Evolutionary conservation across 2,329 filamentous ascomycete genomes (phyloP).

Genomic region (Scopulariopsis brevicaulis): DNA sequence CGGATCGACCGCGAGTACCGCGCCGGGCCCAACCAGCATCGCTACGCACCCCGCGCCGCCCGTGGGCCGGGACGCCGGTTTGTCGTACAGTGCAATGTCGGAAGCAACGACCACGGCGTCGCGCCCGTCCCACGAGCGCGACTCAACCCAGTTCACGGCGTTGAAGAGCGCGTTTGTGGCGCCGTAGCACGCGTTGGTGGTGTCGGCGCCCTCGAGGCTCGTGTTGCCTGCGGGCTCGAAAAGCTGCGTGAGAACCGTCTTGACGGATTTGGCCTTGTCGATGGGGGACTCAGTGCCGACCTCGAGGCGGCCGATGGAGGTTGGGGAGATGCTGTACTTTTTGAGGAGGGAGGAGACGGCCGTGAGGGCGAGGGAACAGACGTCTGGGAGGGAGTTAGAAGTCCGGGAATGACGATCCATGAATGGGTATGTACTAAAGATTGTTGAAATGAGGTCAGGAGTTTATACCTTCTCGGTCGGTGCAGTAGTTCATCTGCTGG

Average conservation of each 20-base stretch:
- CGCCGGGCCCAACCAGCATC: conserved; percentile 68
- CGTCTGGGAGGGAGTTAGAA: conserved; percentile 45
- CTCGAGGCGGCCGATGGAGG: conserved; percentile 69
- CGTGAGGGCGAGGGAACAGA: conserved; percentile 77
- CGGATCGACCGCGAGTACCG: conserved; percentile 65
- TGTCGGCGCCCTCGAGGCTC: conserved; percentile 76
- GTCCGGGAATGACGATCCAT: too few species aligned
- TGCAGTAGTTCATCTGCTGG: conserved; percentile 87
- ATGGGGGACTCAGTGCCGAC: conserved; percentile 78
- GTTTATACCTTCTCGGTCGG: conserved; percentile 68
- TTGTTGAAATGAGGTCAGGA: not conserved
- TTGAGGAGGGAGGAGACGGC: conserved; percentile 65
- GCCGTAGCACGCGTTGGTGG: conserved; percentile 76
- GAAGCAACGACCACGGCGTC: conserved; percentile 71
- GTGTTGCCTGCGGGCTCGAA: conserved; percentile 62
- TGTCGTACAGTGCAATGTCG: conserved; percentile 78
- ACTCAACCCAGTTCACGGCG: conserved; percentile 76
- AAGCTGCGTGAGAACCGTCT: conserved; percentile 79
- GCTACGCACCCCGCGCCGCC: conserved; percentile 72
- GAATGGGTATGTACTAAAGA: conserved; percentile 9
- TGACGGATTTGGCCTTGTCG: conserved; percentile 65
- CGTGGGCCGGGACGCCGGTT: conserved; percentile 70
- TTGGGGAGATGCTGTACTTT: conserved; percentile 74
- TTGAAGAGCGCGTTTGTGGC: conserved; percentile 80
- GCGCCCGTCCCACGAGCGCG: conserved; percentile 75